These are phyloP conservation scores for Boletus barrowsii DNA, from an alignment of 768 basidiomycete species.

Conservation along the genomic window DNA sequence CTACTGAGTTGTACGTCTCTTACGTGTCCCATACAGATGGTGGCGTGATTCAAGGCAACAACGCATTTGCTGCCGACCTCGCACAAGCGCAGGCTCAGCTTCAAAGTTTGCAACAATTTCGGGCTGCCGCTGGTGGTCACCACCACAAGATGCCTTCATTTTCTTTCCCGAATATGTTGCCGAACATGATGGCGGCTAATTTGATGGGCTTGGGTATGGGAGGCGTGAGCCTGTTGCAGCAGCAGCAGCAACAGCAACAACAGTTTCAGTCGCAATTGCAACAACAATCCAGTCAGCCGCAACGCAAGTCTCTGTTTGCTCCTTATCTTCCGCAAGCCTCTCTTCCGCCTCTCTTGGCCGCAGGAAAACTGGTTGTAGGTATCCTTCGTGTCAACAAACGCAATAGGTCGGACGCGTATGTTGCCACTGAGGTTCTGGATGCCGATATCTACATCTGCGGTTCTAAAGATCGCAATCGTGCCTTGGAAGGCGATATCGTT, in stretches of 20 bases:
- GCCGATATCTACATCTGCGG: constrained; percentile 99
- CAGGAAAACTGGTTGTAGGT: constrained; percentile 96
- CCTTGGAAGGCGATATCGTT: constrained; percentile 96
- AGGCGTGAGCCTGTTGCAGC: constrained; percentile 82
- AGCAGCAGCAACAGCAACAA: constrained; percentile 68
- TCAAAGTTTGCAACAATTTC: constrained; percentile 94
- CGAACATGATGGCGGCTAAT: constrained; percentile 95
- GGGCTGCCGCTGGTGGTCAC: constrained; percentile 90
- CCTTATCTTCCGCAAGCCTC: constrained; percentile 98
- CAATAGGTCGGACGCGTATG: constrained; percentile 97
- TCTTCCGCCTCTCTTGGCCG: constrained; percentile 91
- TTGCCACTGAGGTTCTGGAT: constrained; percentile 95
- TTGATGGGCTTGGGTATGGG: constrained; percentile 90
- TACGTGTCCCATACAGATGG: constrained; percentile 49
- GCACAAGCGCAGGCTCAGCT: constrained; percentile 97
- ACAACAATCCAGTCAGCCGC: constrained; percentile 87
- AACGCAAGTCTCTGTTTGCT: constrained; percentile 97
- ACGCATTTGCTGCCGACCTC: constrained; percentile 74
- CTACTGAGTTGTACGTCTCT: not conserved
- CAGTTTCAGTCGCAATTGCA: constrained; percentile 95
- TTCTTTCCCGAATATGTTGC: constrained; percentile 97
- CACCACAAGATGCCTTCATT: constrained; percentile 98
- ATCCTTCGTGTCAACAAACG: constrained; percentile 97
- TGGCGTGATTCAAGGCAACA: constrained; percentile 64
- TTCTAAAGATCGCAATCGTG: constrained; percentile 97